Evolutionary conservation across 352 stramenopile genomes (phyloP).

Genomic region (Nothophytophthora sp.): DNA sequence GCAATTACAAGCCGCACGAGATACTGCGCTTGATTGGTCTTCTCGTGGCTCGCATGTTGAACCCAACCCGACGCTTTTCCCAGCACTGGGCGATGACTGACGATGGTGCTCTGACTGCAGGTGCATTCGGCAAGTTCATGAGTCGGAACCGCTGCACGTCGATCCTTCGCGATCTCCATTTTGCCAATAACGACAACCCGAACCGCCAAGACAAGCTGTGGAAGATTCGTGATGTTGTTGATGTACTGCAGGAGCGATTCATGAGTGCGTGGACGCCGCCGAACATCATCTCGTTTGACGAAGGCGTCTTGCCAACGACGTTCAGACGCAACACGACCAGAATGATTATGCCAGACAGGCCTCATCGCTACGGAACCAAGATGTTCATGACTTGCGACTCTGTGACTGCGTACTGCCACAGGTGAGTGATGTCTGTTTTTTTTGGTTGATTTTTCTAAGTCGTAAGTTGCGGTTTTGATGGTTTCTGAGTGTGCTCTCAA

Average conservation of each 20-base stretch:
- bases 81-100: conserved; percentile 1
- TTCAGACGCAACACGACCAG: neutral
- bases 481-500: neutral
- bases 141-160: neutral
- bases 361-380: too few species aligned
- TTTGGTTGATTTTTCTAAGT: conserved; percentile 1
- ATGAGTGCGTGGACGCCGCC: neutral
- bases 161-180: neutral
- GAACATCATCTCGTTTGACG: neutral
- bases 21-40: conserved; percentile 1
- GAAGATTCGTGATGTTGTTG: neutral
- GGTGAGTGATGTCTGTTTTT: too few species aligned
- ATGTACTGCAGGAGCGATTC: neutral
- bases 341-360: too few species aligned
- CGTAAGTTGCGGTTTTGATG: conserved; percentile 7
- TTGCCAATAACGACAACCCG: neutral
- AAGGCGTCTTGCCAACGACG: neutral
- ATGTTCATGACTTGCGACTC: too few species aligned
- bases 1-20: too few species aligned
- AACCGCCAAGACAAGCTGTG: neutral
- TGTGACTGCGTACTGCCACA: too few species aligned
- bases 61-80: neutral
- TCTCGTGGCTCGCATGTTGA: neutral
- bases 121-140: neutral
- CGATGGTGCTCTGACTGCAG: neutral